Evolutionary conservation across 768 basidiomycete species (phyloP), one percentile per base, ranked within the genome.

Genomic region (Xerocomus spinulosus): DNA sequence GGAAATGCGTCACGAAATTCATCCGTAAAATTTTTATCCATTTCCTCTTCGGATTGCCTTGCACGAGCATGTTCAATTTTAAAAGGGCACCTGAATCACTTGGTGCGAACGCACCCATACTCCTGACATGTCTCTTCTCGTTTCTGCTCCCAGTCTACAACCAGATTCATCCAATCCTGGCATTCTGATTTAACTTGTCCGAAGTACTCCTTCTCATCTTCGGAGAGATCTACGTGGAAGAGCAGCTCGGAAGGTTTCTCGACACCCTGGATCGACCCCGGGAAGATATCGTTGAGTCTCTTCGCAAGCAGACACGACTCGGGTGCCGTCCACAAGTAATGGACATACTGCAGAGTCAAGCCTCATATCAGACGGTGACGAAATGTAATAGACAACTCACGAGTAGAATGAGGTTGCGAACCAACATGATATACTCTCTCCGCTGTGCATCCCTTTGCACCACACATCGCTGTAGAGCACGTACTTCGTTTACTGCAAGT

Each of bases 1-100:
- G 56, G 57, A 32, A 68, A 68, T 8, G 42, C 43, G 9, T 30
- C 37, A 23, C n/a, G 39, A 48, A 67, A 68, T n/a, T 68, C 66
- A 5, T 50, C 38, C 6, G n/a, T 21, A 17, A 51, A 66, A 21
- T 15, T 44, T 26, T 29, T 32, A 0, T 52, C 38, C 9, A 48
- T 51, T 2, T 60, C 57, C 18, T 54, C 49, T 35, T 33, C 23
- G 23, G 58, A 56, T 3, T 46, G 17, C 12, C 64, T 56, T 44
- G 9, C 3, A 9, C 12, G 30, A 46, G 17, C 7, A 8, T 26
- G 7, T 25, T 10, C 5, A 45, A 9, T 23, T 14, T 3, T 4
- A 5, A 12, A 25, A 39, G 7, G 9, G 2, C 1, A 6, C 9
- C 12, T 5, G 23, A 48, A 23, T 23, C 17, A 3, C 15, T 6